A percentile compares a stretch with the other conserved stretches of the same genome.
phyloP scores from a whole-genome alignment of 129 eudicot species.

The Arctium lappa region DNA sequence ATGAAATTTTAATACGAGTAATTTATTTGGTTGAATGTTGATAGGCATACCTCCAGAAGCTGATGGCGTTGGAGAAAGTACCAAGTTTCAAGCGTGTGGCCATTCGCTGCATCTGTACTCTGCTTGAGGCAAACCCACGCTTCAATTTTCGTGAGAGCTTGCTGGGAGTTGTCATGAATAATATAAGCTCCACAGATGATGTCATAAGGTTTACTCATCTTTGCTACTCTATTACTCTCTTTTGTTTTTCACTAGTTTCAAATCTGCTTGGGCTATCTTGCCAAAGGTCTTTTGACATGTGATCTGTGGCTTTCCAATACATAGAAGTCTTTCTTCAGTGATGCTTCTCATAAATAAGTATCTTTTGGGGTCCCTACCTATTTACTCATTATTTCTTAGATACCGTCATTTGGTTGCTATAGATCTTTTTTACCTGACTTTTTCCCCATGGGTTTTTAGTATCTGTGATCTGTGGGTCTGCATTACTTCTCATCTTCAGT shows the following conservation, averaged over 20 bases:
- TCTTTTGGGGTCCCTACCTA: background rate
- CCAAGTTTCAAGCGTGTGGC: conserved; percentile 60
- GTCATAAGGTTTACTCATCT: conserved; percentile 55
- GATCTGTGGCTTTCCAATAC: too few relatives aligned
- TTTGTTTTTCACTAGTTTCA: background rate
- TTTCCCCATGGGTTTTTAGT: too few relatives aligned
- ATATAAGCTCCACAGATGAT: conserved; percentile 84
- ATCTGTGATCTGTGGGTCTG: too few relatives aligned
- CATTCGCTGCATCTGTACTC: conserved; percentile 72
- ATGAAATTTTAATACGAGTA: background rate
- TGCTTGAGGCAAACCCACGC: conserved; percentile 85
- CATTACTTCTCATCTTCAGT: too few relatives aligned
- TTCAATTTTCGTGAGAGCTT: conserved; percentile 78
- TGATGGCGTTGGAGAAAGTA: conserved; percentile 53
- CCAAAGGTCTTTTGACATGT: too few relatives aligned
- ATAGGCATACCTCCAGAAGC: conserved; percentile 80
- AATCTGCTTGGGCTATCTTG: background rate
- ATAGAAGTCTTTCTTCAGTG: too few relatives aligned
- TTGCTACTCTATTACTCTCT: background rate
- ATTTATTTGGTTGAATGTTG: conserved; percentile 1
- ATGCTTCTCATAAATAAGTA: background rate
- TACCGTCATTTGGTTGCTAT: background rate
- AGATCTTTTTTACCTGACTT: background rate
- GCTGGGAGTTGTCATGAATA: conserved; percentile 60
- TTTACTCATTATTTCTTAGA: background rate